Evolutionary conservation across 768 basidiomycete species (phyloP).

Genomic region (Tricholoma sp.): DNA sequence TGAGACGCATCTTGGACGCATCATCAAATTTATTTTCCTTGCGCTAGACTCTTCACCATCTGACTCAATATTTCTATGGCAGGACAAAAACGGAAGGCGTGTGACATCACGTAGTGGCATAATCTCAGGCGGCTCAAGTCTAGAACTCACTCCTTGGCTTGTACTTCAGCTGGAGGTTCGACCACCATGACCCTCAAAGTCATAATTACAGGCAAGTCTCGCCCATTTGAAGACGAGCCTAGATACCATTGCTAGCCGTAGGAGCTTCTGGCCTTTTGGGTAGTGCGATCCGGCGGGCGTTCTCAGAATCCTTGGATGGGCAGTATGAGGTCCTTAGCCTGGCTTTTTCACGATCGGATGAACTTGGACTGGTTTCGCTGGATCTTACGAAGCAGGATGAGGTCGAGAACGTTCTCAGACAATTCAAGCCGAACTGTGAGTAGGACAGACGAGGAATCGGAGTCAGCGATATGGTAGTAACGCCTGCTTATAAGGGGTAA

Average conservation of each 20-base stretch:
- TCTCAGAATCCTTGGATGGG: conserved; percentile 32
- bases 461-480: background rate
- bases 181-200: conserved; percentile 34
- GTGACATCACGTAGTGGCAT: too few species aligned
- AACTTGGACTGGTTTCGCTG: conserved; percentile 46
- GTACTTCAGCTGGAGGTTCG: too few species aligned
- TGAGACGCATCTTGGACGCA: too few species aligned
- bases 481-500: conserved; percentile 54
- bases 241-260: conserved; percentile 23
- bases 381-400: conserved; percentile 61
- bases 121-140: too few species aligned
- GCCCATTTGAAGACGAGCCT: background rate
- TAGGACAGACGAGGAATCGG: conserved; percentile 8
- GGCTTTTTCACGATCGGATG: conserved; percentile 59
- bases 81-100: too few species aligned
- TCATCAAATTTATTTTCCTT: too few species aligned
- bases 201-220: conserved; percentile 50
- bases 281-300: conserved; percentile 66
- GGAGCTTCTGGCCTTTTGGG: conserved; percentile 94
- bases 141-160: too few species aligned
- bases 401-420: conserved; percentile 48
- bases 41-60: too few species aligned
- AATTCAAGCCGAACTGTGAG: conserved; percentile 69
- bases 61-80: too few species aligned
- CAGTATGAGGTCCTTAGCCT: conserved; percentile 54